Conservation (phyloP, 257 asterid genomes). For the Nyctanthes arbortristis region DNA sequence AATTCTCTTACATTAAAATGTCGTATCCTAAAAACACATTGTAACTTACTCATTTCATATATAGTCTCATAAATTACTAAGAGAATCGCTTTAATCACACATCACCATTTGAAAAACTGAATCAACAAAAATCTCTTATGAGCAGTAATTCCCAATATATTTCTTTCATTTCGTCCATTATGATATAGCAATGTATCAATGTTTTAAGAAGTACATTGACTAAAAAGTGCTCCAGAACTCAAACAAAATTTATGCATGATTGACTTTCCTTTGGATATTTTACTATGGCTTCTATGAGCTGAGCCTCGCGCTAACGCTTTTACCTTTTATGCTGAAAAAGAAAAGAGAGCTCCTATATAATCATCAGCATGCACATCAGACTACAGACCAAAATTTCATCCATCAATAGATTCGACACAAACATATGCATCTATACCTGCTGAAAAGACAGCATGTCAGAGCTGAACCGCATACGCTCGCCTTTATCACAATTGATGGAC, state of each 20-base stretch:
- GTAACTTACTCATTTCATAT: neutral
- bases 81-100: neutral
- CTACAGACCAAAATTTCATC: no score
- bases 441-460: slow-evolving; percentile 71
- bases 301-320: neutral
- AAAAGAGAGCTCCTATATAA: no score
- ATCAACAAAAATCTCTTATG: no score
- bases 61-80: neutral
- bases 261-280: neutral
- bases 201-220: neutral
- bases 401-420: no score
- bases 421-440: slow-evolving; percentile 48
- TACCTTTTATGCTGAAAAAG: neutral
- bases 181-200: neutral
- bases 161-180: neutral
- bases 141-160: neutral
- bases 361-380: no score
- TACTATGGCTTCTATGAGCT: neutral
- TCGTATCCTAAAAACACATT: neutral
- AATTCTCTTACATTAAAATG: neutral
- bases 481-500: slow-evolving; percentile 73
- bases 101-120: no score
- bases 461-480: slow-evolving; percentile 77
- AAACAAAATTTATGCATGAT: neutral
- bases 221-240: neutral